Conservation (phyloP, 2,329 filamentous ascomycete genomes). For the Colletotrichum shisoi region DNA sequence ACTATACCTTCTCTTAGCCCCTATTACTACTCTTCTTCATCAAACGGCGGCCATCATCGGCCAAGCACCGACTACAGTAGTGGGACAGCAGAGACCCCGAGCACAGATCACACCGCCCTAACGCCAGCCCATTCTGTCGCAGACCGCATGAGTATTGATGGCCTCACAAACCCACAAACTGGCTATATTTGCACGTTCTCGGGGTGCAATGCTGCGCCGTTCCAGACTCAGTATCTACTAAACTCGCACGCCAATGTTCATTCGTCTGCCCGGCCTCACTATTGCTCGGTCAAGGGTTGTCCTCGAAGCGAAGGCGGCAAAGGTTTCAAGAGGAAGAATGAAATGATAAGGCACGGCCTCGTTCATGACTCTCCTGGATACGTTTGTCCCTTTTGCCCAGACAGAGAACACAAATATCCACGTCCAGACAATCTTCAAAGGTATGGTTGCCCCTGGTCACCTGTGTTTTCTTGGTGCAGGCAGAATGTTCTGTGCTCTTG, state of each 20-base stretch:
- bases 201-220: constrained; percentile 75
- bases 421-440: constrained; percentile 94
- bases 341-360: constrained; percentile 79
- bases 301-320: constrained; percentile 70
- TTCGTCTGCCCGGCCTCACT: constrained; percentile 70
- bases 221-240: constrained; percentile 78
- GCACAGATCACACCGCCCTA: constrained; percentile 54
- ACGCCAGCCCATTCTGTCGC: constrained; percentile 55
- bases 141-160: constrained; percentile 67
- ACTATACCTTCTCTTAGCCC: constrained; percentile 52
- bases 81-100: constrained; percentile 57
- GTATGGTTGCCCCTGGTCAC: constrained; percentile 58
- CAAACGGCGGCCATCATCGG: constrained; percentile 48
- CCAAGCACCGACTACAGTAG: constrained; percentile 54
- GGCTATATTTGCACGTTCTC: constrained; percentile 65
- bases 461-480: neutral
- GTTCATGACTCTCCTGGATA: constrained; percentile 96
- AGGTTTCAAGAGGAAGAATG: constrained; percentile 76
- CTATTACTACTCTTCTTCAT: constrained; percentile 49
- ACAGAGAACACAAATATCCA: constrained; percentile 92
- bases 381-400: constrained; percentile 93
- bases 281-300: constrained; percentile 69
- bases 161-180: constrained; percentile 62
- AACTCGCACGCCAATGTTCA: constrained; percentile 82
- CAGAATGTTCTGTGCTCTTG: neutral